phyloP scores from a whole-genome alignment of 164 flowering plant species.

The Vitis labrusca region DNA sequence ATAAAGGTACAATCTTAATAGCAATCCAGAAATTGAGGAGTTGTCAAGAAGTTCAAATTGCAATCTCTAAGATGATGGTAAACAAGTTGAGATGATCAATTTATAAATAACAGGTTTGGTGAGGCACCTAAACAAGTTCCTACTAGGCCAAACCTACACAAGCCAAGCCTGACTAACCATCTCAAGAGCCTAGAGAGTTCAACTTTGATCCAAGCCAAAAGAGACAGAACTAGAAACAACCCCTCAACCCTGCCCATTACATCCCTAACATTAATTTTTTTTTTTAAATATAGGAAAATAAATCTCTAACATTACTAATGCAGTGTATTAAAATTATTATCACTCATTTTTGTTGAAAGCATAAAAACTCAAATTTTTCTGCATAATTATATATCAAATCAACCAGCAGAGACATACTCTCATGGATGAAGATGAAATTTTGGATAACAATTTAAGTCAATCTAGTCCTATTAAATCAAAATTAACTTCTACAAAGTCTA shows the following conservation, averaged over 20 bases:
- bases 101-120: background rate
- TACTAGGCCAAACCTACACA: background rate
- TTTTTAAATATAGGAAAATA: no score
- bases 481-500: background rate
- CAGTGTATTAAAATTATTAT: background rate
- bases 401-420: background rate
- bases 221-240: background rate
- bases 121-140: background rate
- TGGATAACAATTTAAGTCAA: background rate
- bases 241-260: background rate
- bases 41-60: no score
- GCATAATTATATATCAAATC: background rate
- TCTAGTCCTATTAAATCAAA: background rate
- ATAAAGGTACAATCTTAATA: no score
- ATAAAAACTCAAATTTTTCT: background rate
- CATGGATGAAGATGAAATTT: background rate
- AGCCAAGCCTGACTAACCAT: background rate
- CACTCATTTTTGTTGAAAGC: background rate
- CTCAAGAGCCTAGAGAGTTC: background rate
- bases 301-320: background rate
- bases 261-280: background rate
- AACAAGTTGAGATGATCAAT: no score
- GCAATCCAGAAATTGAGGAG: no score
- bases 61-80: no score
- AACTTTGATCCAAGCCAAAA: background rate